Evolutionary conservation across 73 alveolate genomes (phyloP).

Genomic region (Tetrahymena malaccensis): DNA sequence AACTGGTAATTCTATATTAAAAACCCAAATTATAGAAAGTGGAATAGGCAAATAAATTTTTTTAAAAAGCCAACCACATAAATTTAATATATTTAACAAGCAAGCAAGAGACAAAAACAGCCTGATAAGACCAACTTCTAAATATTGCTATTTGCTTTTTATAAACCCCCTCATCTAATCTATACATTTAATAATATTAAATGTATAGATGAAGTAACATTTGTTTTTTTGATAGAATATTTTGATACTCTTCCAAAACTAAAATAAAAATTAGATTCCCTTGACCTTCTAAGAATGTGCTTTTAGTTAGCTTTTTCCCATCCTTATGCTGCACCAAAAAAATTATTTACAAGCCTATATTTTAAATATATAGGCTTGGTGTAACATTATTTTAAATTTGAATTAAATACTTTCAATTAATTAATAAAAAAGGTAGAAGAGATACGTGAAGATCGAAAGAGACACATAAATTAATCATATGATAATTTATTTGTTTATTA

Average conservation of each 20-base stretch:
- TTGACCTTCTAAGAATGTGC: too few relatives aligned
- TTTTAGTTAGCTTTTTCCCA: neutral
- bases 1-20: neutral
- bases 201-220: neutral
- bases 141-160: neutral
- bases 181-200: neutral
- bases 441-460: neutral
- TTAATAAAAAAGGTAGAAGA: neutral
- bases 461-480: neutral
- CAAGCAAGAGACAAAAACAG: neutral
- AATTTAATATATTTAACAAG: neutral
- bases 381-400: neutral
- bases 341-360: neutral
- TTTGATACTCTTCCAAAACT: neutral
- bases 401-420: neutral
- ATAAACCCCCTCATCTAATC: neutral
- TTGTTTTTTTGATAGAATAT: neutral
- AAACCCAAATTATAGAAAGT: neutral
- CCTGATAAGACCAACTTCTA: neutral
- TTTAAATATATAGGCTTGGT: neutral
- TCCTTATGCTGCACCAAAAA: constrained; percentile 1
- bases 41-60: neutral
- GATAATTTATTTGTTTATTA: neutral
- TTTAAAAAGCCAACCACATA: neutral
- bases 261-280: neutral